Base-by-base conservation (phyloP, 1,284 basidiomycete genomes). In the Lignosus rhinocerotis region DNA sequence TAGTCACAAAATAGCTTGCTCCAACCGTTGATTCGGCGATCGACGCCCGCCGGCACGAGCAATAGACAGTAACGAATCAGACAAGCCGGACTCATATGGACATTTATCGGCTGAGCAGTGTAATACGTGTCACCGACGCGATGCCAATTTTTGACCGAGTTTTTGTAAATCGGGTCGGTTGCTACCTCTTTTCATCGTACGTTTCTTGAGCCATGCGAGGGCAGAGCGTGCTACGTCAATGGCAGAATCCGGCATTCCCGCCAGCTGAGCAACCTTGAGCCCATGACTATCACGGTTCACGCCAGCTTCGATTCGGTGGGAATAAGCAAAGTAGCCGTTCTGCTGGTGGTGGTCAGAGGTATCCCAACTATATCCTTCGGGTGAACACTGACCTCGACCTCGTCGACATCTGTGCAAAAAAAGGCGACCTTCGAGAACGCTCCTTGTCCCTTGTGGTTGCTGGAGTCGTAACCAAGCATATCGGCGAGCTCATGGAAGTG, bases 401-500 rank as follows among this genome's bases (percentile, higher is more conserved):
- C 90, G 56, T 90, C 83, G 0, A 98, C 84, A 68, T 93, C 89
- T 0, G 93, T 98, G 70, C 93, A 96, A 76, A 86, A 95, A 75
- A 97, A 98, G 2, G 82, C 80, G 25, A 97, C 84, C 8, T 80
- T 80, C 4, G 74, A 63, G 72, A 90, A 90, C 38, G 75, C 64
- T 14, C 78, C 80, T 56, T 70, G 62, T 6, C 81, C 80, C 46
- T 64, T 72, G 51, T 76, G 68, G 51, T 73, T 68, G 25, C 75
- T 69, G 34, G 75, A 66, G 14, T 71, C 70, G 66, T 86, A 85
- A 0, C 87, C 87, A 17, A 96, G 78, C 83, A 98, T 88, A 63
- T 93, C 88, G 1, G 90, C 89, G 11, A 99, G 76, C 69, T 98
- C 94, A 71, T 98, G 94, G 68, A 98, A 98, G 74, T 99, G 96